phyloP scores from a whole-genome alignment of 345 rosid species.

The Eucalyptus leucophloia region DNA sequence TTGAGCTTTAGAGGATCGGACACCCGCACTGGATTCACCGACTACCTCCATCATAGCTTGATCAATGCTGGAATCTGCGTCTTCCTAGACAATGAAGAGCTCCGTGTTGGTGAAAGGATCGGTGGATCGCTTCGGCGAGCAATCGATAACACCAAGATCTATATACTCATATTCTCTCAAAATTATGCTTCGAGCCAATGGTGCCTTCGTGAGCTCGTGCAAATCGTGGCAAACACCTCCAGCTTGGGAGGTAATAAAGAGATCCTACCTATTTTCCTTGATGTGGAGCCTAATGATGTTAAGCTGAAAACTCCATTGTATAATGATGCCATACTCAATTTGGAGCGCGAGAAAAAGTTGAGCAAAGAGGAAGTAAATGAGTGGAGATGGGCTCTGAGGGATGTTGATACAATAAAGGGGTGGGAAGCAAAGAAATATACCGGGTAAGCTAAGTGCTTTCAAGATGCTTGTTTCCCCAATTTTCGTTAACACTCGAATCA shows the following conservation, averaged over 20 bases:
- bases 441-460: background rate
- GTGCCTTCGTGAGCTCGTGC: accelerated
- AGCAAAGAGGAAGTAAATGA: background rate
- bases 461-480: accelerated
- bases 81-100: background rate
- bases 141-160: accelerated
- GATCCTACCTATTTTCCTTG: background rate
- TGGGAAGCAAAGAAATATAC: background rate
- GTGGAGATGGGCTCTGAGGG: accelerated
- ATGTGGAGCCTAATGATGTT: background rate
- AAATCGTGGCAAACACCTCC: accelerated
- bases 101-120: background rate
- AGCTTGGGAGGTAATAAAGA: background rate
- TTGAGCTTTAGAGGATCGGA: too few species aligned
- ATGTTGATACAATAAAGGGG: background rate
- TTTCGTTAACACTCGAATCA: background rate
- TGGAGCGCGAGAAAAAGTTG: background rate
- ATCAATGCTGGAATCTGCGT: accelerated
- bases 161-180: background rate
- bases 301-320: background rate
- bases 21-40: accelerated
- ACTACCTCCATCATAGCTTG: too few species aligned
- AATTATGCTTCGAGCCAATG: background rate
- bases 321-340: accelerated
- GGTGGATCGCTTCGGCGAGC: accelerated